phyloP scores from a whole-genome alignment of 148 eudicot genomes.

The Camellia granthamiana region DNA sequence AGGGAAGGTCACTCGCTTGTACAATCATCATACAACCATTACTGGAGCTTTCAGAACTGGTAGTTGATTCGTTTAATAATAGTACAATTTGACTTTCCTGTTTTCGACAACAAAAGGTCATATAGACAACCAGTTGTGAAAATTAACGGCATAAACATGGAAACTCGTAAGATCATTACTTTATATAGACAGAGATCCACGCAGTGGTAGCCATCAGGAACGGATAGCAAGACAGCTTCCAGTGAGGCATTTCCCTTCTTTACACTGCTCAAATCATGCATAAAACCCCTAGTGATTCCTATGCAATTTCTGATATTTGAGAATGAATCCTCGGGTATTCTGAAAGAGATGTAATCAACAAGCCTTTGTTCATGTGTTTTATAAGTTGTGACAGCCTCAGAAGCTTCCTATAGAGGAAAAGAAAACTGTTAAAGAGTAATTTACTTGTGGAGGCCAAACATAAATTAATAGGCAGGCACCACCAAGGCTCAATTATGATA shows the following conservation, averaged over 20 bases:
- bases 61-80: slow-evolving; percentile 55
- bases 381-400: slow-evolving; percentile 31
- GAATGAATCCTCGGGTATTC: slow-evolving; percentile 69
- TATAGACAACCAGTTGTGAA: background rate
- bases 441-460: background rate
- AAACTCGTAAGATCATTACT: slow-evolving; percentile 31
- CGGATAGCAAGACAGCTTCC: slow-evolving; percentile 64
- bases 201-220: slow-evolving; percentile 75
- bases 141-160: too few species aligned
- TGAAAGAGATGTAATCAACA: slow-evolving; percentile 62
- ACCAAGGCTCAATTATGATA: background rate
- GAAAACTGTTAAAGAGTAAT: background rate
- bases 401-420: slow-evolving; percentile 44
- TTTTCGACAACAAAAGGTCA: slow-evolving; percentile 15
- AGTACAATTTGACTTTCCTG: slow-evolving; percentile 89
- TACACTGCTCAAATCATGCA: slow-evolving; percentile 33
- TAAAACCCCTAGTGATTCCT: slow-evolving; percentile 58
- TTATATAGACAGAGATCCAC: slow-evolving; percentile 90
- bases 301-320: slow-evolving; percentile 56
- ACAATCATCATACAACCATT: slow-evolving; percentile 71
- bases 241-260: slow-evolving; percentile 36
- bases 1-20: slow-evolving; percentile 63
- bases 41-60: slow-evolving; percentile 57
- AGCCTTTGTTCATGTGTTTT: slow-evolving; percentile 38
- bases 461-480: slow-evolving; percentile 1